A percentile compares a stretch with the other conserved stretches of the same genome.
phyloP scores from a whole-genome alignment of 192 early-diverging fungal species.

The Ambispora gerdemannii region DNA sequence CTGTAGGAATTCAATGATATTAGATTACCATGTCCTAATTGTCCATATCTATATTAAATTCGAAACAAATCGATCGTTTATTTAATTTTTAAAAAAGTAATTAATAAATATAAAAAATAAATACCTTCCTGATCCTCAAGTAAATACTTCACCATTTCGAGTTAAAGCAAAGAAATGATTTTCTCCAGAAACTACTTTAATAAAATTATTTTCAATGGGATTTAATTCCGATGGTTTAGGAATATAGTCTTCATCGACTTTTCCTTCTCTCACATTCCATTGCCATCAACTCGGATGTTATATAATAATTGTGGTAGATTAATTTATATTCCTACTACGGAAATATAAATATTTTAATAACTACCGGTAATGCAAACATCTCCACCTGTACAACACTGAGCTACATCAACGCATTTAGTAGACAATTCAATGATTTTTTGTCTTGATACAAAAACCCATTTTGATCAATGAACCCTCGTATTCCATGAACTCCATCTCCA shows the following conservation, averaged over 20 bases:
- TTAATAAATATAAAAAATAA: not conserved
- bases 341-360: not conserved
- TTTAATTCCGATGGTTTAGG: not conserved
- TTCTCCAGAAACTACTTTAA: conserved; percentile 31
- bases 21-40: conserved; percentile 40
- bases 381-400: conserved; percentile 11
- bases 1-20: conserved; percentile 37
- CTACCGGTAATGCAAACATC: conserved; percentile 11
- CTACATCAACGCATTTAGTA: conserved; percentile 10
- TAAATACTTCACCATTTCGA: conserved; percentile 32
- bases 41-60: conserved; percentile 33
- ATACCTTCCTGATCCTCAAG: conserved; percentile 40
- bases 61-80: not conserved
- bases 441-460: conserved; percentile 8
- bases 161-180: conserved; percentile 36
- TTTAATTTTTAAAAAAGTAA: not conserved
- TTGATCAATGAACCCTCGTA: conserved; percentile 11
- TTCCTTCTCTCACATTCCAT: conserved; percentile 3
- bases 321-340: not conserved
- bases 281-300: conserved; percentile 9
- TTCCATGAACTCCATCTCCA: conserved; percentile 11
- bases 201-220: conserved; percentile 2
- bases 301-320: not conserved
- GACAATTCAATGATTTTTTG: not conserved
- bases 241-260: not conserved